Percentiles rank a stretch among this genome's conserved stretches.
Evolutionary conservation across 2,329 filamentous ascomycete species (phyloP).

Genomic region (Ceratocystis alfenasii): DNA sequence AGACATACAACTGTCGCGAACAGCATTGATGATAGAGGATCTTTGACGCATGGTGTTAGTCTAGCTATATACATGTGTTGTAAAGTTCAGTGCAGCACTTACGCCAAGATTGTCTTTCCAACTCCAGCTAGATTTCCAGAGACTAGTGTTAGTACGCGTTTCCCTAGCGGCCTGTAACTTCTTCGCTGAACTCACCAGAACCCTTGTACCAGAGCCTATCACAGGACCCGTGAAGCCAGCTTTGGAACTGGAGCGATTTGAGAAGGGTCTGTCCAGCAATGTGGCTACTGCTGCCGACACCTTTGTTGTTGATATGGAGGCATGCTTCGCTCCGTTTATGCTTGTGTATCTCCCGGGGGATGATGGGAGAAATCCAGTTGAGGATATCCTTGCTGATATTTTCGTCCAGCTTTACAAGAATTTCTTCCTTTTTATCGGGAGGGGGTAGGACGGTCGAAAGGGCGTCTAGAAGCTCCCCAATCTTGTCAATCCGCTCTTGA

Average conservation of each 20-base stretch:
- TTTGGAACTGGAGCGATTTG: neutral
- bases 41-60: neutral
- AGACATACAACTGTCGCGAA: neutral
- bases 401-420: too few relatives aligned
- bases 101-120: neutral
- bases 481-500: too few relatives aligned
- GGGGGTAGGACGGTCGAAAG: too few relatives aligned
- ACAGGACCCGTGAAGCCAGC: neutral
- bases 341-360: too few relatives aligned
- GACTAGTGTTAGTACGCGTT: neutral
- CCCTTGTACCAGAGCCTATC: neutral
- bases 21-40: neutral
- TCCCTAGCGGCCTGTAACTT: neutral
- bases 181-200: neutral
- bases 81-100: neutral
- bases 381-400: too few relatives aligned
- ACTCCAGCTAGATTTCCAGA: neutral
- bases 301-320: too few relatives aligned
- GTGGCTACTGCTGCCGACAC: neutral
- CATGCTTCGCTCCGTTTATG: too few relatives aligned
- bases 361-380: too few relatives aligned
- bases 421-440: too few relatives aligned
- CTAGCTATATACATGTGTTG: neutral
- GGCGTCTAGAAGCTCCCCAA: too few relatives aligned
- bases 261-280: neutral